Evolutionary conservation across 768 basidiomycete species (phyloP).

Genomic region (Amanita jacksonii): DNA sequence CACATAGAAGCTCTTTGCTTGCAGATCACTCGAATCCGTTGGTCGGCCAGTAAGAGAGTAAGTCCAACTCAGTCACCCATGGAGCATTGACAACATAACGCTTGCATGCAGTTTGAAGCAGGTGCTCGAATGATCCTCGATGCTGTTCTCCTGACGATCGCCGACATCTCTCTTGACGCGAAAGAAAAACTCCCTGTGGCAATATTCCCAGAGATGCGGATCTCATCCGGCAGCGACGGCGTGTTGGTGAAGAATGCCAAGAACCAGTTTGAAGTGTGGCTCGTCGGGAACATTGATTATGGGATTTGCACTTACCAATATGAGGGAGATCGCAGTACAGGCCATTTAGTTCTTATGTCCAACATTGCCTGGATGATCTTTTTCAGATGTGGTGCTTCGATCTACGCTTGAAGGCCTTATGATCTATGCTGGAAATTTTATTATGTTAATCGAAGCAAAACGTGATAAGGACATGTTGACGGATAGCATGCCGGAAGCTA

Average conservation of each 20-base stretch:
- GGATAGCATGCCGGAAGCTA: slow-evolving; percentile 1
- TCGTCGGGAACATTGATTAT: slow-evolving; percentile 9
- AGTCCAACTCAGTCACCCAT: background rate
- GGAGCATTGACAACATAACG: background rate
- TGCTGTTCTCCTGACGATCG: slow-evolving; percentile 10
- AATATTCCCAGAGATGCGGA: slow-evolving; percentile 10
- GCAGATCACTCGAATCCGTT: slow-evolving; percentile 4
- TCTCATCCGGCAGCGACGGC: slow-evolving; percentile 9
- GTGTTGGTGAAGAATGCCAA: slow-evolving; percentile 7
- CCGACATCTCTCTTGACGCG: slow-evolving; percentile 7
- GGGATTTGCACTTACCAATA: slow-evolving; percentile 5
- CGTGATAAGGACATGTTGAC: background rate
- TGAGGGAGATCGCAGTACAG: slow-evolving; percentile 1
- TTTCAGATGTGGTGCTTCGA: background rate
- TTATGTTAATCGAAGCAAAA: background rate
- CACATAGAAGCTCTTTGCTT: slow-evolving; percentile 4
- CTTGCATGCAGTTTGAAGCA: slow-evolving; percentile 1
- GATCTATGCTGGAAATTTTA: background rate
- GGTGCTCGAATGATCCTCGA: slow-evolving; percentile 10
- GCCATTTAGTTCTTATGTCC: background rate
- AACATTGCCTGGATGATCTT: background rate
- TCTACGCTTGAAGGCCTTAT: background rate
- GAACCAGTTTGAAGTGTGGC: slow-evolving; percentile 7
- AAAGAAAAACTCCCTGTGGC: slow-evolving; percentile 8
- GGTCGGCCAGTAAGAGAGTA: slow-evolving; percentile 1